Evolutionary conservation across 805 yeast species (phyloP), one percentile per base, ranked within the genome.

Genomic region (Ogataea thermomethanolica): DNA sequence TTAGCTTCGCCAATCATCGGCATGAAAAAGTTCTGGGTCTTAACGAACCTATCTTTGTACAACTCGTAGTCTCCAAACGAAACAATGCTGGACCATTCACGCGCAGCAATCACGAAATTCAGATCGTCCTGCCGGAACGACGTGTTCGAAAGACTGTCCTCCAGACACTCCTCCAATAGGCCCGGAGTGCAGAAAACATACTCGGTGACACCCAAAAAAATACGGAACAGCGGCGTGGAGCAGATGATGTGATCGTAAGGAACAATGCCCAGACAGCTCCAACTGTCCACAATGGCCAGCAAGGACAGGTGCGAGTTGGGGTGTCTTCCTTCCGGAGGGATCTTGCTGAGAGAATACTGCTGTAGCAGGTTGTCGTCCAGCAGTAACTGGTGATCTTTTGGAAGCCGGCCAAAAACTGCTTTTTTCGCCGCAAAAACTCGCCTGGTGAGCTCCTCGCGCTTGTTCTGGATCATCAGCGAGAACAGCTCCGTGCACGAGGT

Each of bases 221-320:
- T 88, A 58, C 98, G 74, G 59, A 91, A 93, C 23, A 84, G 50
- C 26, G 99, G 99, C 0, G 99, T 93, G 1, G 96, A 86, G 58
- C 98, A 91, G 44, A 91, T 90, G 65, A 91, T 90, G 63, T 93
- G 99, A 60, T 91, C 96, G 57, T 93, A 91, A 4, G 99, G 99
- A 25, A 84, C 82, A 29, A 93, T 88, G 1, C 83, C 84, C 30
- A 87, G 65, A 48, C 80, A 81, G 54, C 74, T 77, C 99, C 99
- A 93, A 56, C 93, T 81, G 62, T 93, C 98, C 2, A 87, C 98
- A 33, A 93, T 89, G 1, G 95, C 95, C 41, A 93, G 65, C 27
- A 93, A 64, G 1, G 96, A 84, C 35, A 93, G 67, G 61, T 93
- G 99, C 3, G 96, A 86, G 60, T 93, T 93, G 32, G 95, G 95